These are phyloP conservation scores for Fusarium pseudoanthophilum DNA, from an alignment of 2,329 filamentous ascomycete species.

Conservation along the genomic window DNA sequence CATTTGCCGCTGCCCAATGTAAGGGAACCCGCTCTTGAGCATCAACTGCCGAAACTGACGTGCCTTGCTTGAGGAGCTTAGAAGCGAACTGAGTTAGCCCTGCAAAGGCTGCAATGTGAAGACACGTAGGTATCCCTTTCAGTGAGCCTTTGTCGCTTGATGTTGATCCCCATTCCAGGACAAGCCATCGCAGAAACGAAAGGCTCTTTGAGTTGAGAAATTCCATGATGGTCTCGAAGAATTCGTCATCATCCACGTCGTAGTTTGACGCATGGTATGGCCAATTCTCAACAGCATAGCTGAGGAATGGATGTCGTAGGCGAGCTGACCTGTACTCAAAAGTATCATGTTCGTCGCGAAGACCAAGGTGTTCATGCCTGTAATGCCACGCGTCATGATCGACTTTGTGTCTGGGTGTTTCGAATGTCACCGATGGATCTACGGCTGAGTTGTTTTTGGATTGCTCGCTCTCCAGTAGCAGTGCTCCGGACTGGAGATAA, in stretches of 20 bases:
- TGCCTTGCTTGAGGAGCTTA: slow-evolving; percentile 5
- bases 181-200: slow-evolving; percentile 32
- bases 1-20: slow-evolving; percentile 39
- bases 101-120: slow-evolving; percentile 37
- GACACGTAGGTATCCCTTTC: slow-evolving; percentile 24
- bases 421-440: slow-evolving; percentile 6
- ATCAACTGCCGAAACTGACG: slow-evolving; percentile 3
- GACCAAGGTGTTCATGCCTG: neutral
- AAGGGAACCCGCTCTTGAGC: slow-evolving; percentile 29
- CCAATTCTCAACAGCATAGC: slow-evolving; percentile 39
- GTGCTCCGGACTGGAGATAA: slow-evolving; percentile 34
- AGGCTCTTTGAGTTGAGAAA: slow-evolving; percentile 18
- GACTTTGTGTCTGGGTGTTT: neutral
- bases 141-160: neutral
- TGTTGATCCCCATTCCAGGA: slow-evolving; percentile 25
- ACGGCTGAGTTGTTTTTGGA: neutral
- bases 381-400: neutral
- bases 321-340: slow-evolving; percentile 33
- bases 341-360: neutral
- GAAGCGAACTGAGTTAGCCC: slow-evolving; percentile 27
- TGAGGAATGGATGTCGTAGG: slow-evolving; percentile 31
- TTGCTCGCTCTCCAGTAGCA: slow-evolving; percentile 18
- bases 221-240: slow-evolving; percentile 1
- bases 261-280: slow-evolving; percentile 36
- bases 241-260: slow-evolving; percentile 25